Evolutionary conservation across 1,284 basidiomycete genomes (phyloP).

Genomic region (Sanghuangporus weigelae): DNA sequence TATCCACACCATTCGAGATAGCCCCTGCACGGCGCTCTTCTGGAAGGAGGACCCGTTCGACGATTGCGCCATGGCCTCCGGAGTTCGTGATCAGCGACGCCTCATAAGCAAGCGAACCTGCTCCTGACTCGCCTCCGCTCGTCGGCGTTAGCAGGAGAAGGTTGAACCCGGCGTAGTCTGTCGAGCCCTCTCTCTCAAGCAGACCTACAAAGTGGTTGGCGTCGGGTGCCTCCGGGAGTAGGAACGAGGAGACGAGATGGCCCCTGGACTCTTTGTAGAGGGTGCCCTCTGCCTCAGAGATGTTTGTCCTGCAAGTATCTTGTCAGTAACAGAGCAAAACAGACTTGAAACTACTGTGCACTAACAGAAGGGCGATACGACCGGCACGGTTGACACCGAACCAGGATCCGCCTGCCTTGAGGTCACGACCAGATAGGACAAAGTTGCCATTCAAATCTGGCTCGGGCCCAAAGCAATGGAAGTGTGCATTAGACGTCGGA

Average conservation of each 20-base stretch:
- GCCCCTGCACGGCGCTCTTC: conserved; percentile 48
- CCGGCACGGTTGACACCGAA: conserved; percentile 62
- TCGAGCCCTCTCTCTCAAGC: conserved; percentile 33
- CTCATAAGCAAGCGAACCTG: conserved; percentile 38
- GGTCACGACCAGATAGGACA: conserved; percentile 70
- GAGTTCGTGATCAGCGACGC: conserved; percentile 59
- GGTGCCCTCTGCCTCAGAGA: conserved; percentile 51
- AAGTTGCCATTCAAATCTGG: conserved; percentile 25
- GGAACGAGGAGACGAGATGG: conserved; percentile 57
- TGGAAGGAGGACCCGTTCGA: conserved; percentile 43
- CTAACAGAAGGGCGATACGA: conserved; percentile 65
- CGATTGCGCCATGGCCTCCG: conserved; percentile 57
- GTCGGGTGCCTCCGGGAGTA: conserved; percentile 44
- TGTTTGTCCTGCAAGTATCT: conserved; percentile 57
- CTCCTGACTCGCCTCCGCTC: conserved; percentile 21
- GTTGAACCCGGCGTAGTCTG: conserved; percentile 72
- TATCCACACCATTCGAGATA: conserved; percentile 71
- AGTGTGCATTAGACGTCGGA: conserved; percentile 59
- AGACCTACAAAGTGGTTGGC: conserved; percentile 37
- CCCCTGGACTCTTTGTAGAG: conserved; percentile 56
- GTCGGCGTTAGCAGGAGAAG: conserved; percentile 48
- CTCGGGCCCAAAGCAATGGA: conserved; percentile 38
- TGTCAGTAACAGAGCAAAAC: background rate
- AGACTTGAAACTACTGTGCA: conserved; percentile 13
- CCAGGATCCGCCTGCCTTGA: conserved; percentile 72